These are phyloP conservation scores for Scedosporium apiospermum DNA, from an alignment of 2,329 filamentous ascomycete genomes.

Conservation along the genomic window DNA sequence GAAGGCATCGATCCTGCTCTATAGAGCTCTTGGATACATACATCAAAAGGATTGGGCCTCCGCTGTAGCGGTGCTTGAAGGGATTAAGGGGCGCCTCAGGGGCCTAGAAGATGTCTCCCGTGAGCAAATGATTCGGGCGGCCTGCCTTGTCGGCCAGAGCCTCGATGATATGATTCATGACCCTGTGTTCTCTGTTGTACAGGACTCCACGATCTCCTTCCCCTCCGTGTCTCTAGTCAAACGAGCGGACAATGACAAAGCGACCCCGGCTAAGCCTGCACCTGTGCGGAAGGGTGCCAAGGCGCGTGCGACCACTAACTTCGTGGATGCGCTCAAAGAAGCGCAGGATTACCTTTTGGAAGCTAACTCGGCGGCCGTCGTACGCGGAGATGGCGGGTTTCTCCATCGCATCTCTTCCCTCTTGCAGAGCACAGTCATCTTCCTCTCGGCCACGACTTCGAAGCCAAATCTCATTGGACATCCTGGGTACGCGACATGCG, in stretches of 20 bases:
- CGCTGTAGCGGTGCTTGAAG: constrained; percentile 45
- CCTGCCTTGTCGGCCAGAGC: constrained; percentile 58
- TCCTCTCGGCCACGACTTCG: constrained; percentile 52
- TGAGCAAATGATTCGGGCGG: constrained; percentile 55
- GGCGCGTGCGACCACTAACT: constrained; percentile 24
- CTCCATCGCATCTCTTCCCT: constrained; percentile 55
- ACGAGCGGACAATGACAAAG: constrained; percentile 26
- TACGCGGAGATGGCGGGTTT: constrained; percentile 45
- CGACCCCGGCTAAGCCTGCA: constrained; percentile 27
- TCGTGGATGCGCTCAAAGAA: constrained; percentile 50
- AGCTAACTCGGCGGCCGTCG: constrained; percentile 48
- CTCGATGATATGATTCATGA: constrained; percentile 66
- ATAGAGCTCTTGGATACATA: constrained; percentile 35
- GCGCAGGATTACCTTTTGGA: constrained; percentile 58
- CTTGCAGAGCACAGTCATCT: constrained; percentile 54
- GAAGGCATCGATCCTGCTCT: constrained; percentile 28
- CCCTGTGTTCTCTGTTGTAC: constrained; percentile 78
- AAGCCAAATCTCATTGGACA: constrained; percentile 36
- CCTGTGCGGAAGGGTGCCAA: constrained; percentile 19
- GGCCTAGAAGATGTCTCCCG: constrained; percentile 28
- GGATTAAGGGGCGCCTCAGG: constrained; percentile 34
- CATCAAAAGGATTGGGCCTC: constrained; percentile 45
- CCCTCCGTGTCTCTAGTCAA: constrained; percentile 50
- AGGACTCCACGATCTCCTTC: constrained; percentile 86
- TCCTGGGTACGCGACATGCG: constrained; percentile 51